phyloP scores from a whole-genome alignment of 139 green algal genomes.

The Chlorella sp. region DNA sequence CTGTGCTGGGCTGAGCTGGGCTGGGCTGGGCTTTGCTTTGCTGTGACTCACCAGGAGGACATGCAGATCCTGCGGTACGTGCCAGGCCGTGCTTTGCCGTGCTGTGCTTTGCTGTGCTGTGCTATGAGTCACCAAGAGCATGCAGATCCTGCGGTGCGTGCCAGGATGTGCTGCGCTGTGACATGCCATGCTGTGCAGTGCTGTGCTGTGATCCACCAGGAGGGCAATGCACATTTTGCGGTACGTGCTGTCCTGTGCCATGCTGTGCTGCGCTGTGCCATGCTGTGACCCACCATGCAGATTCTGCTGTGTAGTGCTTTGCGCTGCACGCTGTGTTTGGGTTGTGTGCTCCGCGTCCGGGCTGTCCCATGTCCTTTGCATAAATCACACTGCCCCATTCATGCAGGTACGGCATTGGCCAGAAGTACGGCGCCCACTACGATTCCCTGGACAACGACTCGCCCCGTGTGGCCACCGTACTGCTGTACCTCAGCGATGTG shows the following conservation, averaged over 20 bases:
- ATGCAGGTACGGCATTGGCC: conserved; percentile 72
- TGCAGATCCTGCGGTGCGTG: too few species aligned
- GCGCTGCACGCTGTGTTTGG: too few species aligned
- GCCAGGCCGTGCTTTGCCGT: neutral
- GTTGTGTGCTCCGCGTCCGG: too few species aligned
- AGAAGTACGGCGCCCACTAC: conserved; percentile 87
- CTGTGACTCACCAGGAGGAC: conserved; percentile 81
- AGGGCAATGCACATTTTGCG: conserved; percentile 86
- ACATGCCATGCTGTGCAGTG: too few species aligned
- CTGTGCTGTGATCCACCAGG: conserved; percentile 71
- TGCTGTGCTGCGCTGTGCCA: neutral
- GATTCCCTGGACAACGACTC: conserved; percentile 73
- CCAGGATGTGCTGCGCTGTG: too few species aligned
- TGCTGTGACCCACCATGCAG: too few species aligned
- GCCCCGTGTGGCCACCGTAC: conserved; percentile 70
- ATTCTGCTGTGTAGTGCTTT: too few species aligned
- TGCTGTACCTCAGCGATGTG: conserved; percentile 74
- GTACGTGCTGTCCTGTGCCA: neutral
- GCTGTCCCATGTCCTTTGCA: too few species aligned
- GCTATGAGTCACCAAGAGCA: too few species aligned
- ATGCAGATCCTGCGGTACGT: conserved; percentile 71
- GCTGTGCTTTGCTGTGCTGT: neutral
- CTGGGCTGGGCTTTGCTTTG: too few species aligned
- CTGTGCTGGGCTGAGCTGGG: too few species aligned
- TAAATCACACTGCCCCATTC: too few species aligned